Evolutionary conservation across 2,329 filamentous ascomycete genomes (phyloP).

Genomic region (Venturia aucupariae): DNA sequence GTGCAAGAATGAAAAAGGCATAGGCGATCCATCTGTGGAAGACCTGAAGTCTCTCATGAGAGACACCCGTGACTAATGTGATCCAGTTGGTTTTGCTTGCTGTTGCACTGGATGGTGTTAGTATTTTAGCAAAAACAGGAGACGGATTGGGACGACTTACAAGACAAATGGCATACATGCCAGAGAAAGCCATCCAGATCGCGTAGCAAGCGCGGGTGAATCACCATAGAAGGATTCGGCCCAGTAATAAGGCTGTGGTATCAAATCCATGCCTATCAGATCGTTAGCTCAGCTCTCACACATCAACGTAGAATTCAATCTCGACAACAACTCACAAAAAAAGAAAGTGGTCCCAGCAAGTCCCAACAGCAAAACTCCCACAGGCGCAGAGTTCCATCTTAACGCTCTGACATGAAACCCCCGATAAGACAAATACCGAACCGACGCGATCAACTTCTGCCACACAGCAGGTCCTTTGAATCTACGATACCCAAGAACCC

Average conservation of each 20-base stretch:
- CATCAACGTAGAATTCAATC: background rate
- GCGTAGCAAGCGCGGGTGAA: slow-evolving; percentile 72
- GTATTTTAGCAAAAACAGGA: background rate
- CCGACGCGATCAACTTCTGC: slow-evolving; percentile 18
- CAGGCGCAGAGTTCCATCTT: slow-evolving; percentile 23
- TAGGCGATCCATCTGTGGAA: slow-evolving; percentile 89
- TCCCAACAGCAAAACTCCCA: slow-evolving; percentile 22
- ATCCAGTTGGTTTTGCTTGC: slow-evolving; percentile 84
- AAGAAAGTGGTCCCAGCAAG: slow-evolving; percentile 22
- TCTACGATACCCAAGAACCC: slow-evolving; percentile 20
- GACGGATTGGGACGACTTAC: background rate
- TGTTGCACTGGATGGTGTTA: slow-evolving; percentile 55
- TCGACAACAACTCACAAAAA: slow-evolving; percentile 48
- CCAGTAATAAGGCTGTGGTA: slow-evolving; percentile 85
- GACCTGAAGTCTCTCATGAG: slow-evolving; percentile 84
- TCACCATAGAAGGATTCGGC: slow-evolving; percentile 73
- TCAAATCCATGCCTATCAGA: slow-evolving; percentile 54
- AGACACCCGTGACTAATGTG: slow-evolving; percentile 76
- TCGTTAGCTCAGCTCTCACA: slow-evolving; percentile 43
- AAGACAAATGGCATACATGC: slow-evolving; percentile 69
- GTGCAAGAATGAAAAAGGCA: slow-evolving; percentile 68
- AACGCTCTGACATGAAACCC: slow-evolving; percentile 20
- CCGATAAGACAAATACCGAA: slow-evolving; percentile 24
- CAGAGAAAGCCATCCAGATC: slow-evolving; percentile 84
- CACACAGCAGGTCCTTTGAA: slow-evolving; percentile 14